Conservation (phyloP, 2,329 filamentous ascomycete species). For the Alternaria sp. region DNA sequence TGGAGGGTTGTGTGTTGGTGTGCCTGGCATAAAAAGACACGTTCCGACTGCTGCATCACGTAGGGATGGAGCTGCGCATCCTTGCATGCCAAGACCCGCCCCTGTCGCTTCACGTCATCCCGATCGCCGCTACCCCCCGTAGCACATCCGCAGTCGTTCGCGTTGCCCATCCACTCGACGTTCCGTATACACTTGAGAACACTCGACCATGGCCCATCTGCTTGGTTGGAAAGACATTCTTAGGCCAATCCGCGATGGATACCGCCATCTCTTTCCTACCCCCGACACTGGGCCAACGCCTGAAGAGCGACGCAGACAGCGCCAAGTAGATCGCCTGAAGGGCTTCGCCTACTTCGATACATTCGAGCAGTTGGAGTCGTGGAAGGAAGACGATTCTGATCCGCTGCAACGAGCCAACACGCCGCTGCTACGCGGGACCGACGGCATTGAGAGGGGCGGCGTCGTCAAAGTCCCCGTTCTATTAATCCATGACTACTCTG, state of each 20-base stretch:
- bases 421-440: slow-evolving; percentile 41
- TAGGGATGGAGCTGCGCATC: slow-evolving; percentile 34
- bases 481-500: slow-evolving; percentile 52
- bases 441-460: background rate
- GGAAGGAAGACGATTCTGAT: slow-evolving; percentile 44
- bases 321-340: slow-evolving; percentile 42
- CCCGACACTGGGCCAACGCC: slow-evolving; percentile 47
- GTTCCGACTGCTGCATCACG: slow-evolving; percentile 41
- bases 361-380: slow-evolving; percentile 50
- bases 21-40: slow-evolving; percentile 47
- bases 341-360: slow-evolving; percentile 55
- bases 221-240: slow-evolving; percentile 52
- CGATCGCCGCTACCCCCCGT: slow-evolving; percentile 15
- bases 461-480: slow-evolving; percentile 35
- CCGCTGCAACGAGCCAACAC: slow-evolving; percentile 51
- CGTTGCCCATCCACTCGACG: background rate
- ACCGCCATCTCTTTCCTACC: slow-evolving; percentile 47
- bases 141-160: slow-evolving; percentile 13
- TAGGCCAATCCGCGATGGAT: slow-evolving; percentile 50
- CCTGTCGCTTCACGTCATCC: slow-evolving; percentile 32
- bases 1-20: slow-evolving; percentile 16
- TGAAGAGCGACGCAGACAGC: slow-evolving; percentile 42
- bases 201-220: slow-evolving; percentile 27
- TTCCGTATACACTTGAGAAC: background rate
- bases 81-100: slow-evolving; percentile 41